Evolutionary conservation across 805 yeast species (phyloP).

Genomic region (Candida corydali): DNA sequence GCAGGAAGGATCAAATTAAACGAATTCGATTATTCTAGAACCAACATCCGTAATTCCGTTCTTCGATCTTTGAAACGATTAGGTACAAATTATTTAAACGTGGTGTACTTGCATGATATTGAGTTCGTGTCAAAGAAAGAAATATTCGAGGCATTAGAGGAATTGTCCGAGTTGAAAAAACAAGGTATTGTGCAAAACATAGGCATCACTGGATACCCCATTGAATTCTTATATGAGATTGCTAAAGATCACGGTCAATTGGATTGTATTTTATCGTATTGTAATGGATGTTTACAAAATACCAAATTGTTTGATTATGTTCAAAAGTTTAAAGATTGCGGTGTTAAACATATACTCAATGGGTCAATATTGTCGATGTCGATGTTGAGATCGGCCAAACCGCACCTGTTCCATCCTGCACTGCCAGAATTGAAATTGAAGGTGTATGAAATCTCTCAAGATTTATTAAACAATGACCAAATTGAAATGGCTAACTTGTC

Average conservation of each 20-base stretch:
- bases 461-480: constrained; percentile 31
- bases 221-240: constrained; percentile 56
- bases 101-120: constrained; percentile 84
- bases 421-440: constrained; percentile 50
- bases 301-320: constrained; percentile 44
- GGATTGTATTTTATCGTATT: constrained; percentile 75
- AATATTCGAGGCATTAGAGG: constrained; percentile 59
- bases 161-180: constrained; percentile 54
- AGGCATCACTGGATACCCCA: constrained; percentile 88
- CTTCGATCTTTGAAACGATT: constrained; percentile 64
- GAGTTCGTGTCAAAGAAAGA: constrained; percentile 65
- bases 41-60: constrained; percentile 58
- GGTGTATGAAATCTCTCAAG: constrained; percentile 41
- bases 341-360: constrained; percentile 58
- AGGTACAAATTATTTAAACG: constrained; percentile 65
- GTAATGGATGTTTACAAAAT: constrained; percentile 81
- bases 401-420: constrained; percentile 82
- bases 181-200: constrained; percentile 61
- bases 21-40: constrained; percentile 71
- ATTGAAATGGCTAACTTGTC: constrained; percentile 80
- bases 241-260: constrained; percentile 45
- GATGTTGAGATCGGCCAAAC: constrained; percentile 59
- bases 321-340: constrained; percentile 49
- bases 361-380: constrained; percentile 92
- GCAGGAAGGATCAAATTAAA: constrained; percentile 72